phyloP scores from a whole-genome alignment of 257 asterid genomes.

The Solanum dulcamara region DNA sequence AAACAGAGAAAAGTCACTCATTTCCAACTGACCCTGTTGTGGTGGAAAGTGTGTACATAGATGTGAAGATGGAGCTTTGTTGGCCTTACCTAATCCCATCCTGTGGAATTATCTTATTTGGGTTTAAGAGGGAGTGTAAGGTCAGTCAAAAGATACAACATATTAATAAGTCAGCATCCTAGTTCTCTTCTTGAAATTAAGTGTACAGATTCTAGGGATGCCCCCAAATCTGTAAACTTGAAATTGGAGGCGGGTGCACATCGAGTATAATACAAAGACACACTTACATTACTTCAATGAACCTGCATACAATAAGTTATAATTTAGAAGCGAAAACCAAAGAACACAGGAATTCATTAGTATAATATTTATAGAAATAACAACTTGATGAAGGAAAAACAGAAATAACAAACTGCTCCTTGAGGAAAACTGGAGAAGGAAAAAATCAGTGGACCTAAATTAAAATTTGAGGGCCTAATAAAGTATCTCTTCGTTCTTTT shows the following conservation, averaged over 20 bases:
- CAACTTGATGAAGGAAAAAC: not conserved
- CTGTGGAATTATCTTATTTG: not conserved
- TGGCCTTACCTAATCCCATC: not conserved
- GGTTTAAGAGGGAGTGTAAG: not conserved
- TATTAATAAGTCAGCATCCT: not conserved
- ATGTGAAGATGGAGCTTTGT: not conserved
- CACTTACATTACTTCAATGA: not conserved
- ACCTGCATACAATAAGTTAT: not conserved
- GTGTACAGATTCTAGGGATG: not conserved
- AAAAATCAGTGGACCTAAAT: not conserved
- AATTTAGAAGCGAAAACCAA: not conserved
- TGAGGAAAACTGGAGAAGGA: not conserved
- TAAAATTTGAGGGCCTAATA: not conserved
- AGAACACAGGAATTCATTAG: not conserved
- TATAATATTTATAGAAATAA: not conserved
- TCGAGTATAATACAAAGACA: not conserved
- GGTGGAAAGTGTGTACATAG: not conserved
- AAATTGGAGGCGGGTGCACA: not conserved
- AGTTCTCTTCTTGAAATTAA: not conserved
- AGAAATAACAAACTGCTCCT: not conserved
- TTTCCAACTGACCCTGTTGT: not conserved
- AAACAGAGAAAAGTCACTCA: not conserved
- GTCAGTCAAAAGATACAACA: not conserved
- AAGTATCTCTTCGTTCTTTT: not conserved
- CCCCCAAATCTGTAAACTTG: not conserved